These are phyloP conservation scores for Globisporangium heterothallicum DNA, from an alignment of 352 stramenopile genomes.

Conservation along the genomic window DNA sequence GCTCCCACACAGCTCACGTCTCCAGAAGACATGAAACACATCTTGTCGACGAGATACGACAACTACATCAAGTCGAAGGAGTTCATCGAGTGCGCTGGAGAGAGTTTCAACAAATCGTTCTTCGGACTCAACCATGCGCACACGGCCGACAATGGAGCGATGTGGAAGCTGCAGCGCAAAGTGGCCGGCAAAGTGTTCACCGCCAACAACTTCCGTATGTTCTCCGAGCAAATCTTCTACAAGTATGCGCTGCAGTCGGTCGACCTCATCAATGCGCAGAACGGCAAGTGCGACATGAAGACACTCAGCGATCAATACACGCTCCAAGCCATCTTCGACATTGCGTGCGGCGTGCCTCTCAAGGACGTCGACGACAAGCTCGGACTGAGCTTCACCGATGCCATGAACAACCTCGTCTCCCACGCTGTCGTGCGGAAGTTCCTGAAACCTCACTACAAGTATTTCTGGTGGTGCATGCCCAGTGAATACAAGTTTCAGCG, in stretches of 20 bases:
- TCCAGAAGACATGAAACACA: constrained; percentile 53
- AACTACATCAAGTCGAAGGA: constrained; percentile 73
- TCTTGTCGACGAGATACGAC: constrained; percentile 51
- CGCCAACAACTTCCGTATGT: constrained; percentile 43
- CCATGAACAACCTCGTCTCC: constrained; percentile 48
- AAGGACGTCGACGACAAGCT: constrained; percentile 25
- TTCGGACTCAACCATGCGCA: constrained; percentile 63
- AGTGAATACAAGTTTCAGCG: constrained; percentile 38
- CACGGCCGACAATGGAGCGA: constrained; percentile 36
- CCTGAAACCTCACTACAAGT: constrained; percentile 54
- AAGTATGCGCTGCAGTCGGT: constrained; percentile 27
- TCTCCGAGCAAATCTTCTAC: constrained; percentile 38
- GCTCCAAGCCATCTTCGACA: constrained; percentile 48
- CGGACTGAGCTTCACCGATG: constrained; percentile 20
- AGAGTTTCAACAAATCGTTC: constrained; percentile 61
- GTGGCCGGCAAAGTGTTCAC: constrained; percentile 85
- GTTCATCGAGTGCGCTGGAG: constrained; percentile 49
- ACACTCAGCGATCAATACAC: constrained; percentile 46
- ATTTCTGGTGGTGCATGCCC: constrained; percentile 51
- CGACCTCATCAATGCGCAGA: constrained; percentile 9
- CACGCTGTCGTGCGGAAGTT: constrained; percentile 40
- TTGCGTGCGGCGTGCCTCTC: constrained; percentile 40
- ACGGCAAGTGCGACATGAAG: constrained; percentile 36
- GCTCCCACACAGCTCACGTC: constrained; percentile 45
- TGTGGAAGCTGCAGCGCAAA: constrained; percentile 72